These are phyloP conservation scores for Moricandia arvensis DNA, from an alignment of 345 rosid species.

Conservation along the genomic window DNA sequence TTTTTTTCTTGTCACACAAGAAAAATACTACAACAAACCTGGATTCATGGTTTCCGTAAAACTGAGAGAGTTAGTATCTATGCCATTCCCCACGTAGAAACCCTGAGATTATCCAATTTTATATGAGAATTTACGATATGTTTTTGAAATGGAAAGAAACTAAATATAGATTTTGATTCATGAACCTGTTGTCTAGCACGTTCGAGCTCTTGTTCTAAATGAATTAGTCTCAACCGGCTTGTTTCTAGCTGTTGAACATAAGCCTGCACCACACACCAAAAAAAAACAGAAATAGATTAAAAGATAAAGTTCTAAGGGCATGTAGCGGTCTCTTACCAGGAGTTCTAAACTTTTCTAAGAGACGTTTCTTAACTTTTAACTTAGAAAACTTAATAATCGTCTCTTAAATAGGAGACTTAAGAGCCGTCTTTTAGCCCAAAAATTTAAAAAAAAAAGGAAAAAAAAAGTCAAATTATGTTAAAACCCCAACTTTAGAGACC, in stretches of 20 bases:
- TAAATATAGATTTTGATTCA: neutral
- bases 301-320: neutral
- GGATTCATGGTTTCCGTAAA: slow-evolving; percentile 55
- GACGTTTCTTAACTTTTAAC: too few species aligned
- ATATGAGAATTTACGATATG: neutral
- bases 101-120: slow-evolving; percentile 47
- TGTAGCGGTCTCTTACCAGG: too few species aligned
- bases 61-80: slow-evolving; percentile 53
- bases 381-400: too few species aligned
- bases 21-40: slow-evolving; percentile 44
- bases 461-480: too few species aligned
- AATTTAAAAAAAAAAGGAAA: too few species aligned
- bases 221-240: slow-evolving; percentile 77
- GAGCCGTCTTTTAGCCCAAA: too few species aligned
- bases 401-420: too few species aligned
- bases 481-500: too few species aligned
- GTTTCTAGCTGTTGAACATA: slow-evolving; percentile 94
- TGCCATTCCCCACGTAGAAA: slow-evolving; percentile 50
- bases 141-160: neutral
- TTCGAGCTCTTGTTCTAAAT: slow-evolving; percentile 82
- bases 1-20: neutral
- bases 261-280: slow-evolving; percentile 52
- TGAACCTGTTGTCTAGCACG: slow-evolving; percentile 59
- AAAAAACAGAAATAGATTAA: neutral
- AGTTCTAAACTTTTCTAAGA: too few species aligned